Evolutionary conservation across 176 grass and related monocot genomes (phyloP).

Genomic region (Zizania latifolia): DNA sequence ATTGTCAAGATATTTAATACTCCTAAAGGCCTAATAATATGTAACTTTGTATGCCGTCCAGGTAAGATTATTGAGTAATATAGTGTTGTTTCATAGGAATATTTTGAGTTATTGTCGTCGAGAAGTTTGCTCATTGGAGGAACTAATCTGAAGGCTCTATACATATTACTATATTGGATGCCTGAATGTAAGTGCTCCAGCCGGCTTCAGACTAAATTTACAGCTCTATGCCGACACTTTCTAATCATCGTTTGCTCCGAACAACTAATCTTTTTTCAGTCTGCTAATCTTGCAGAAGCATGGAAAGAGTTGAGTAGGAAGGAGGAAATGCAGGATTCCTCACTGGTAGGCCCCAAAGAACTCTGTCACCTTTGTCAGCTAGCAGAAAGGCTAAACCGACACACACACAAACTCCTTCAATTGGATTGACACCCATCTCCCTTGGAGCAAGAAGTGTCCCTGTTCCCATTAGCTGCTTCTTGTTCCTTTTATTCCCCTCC

Average conservation of each 20-base stretch:
- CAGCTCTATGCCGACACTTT: neutral
- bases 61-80: constrained; percentile 9
- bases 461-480: constrained; percentile 10
- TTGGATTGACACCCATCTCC: constrained; percentile 4
- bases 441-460: neutral
- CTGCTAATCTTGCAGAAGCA: neutral
- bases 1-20: constrained; percentile 2
- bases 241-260: neutral
- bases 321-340: constrained; percentile 10
- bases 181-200: neutral
- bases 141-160: neutral
- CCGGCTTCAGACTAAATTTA: neutral
- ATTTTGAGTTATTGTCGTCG: neutral
- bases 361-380: constrained; percentile 33
- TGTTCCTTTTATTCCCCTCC: neutral
- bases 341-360: constrained; percentile 30
- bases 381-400: constrained; percentile 14
- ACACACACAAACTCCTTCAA: constrained; percentile 5
- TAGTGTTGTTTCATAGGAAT: no score
- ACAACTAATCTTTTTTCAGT: neutral
- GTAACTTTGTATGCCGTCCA: neutral
- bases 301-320: constrained; percentile 7
- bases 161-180: neutral
- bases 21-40: no score
- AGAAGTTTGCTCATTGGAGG: neutral